Percentiles rank a stretch among this genome's conserved stretches.
Evolutionary conservation across 2,329 filamentous ascomycete genomes (phyloP).

Genomic region (Domatiomyces globalis): DNA sequence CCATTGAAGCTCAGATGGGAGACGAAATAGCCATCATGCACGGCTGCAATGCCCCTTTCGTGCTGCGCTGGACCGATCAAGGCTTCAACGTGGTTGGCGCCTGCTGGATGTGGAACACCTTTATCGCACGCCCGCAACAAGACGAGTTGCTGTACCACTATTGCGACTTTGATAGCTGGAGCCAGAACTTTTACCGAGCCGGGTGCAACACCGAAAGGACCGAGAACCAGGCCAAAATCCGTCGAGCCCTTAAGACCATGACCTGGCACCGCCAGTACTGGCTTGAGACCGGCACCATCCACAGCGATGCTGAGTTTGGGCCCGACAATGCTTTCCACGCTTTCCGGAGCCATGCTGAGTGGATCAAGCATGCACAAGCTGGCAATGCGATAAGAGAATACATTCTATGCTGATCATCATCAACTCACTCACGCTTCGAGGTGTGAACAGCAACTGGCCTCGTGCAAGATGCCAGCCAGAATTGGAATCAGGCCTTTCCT

Average conservation of each 20-base stretch:
- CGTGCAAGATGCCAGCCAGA: background rate
- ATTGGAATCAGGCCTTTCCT: background rate
- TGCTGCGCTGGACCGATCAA: background rate
- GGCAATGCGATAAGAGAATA: background rate
- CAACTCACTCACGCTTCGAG: no score
- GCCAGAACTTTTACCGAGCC: background rate
- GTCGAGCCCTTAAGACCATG: background rate
- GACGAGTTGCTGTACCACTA: background rate
- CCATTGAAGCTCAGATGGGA: background rate
- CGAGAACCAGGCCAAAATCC: background rate
- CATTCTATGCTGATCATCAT: background rate
- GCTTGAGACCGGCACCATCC: background rate
- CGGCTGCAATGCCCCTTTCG: background rate
- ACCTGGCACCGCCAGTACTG: background rate
- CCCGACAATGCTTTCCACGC: background rate
- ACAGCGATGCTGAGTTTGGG: background rate
- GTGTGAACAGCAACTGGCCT: background rate
- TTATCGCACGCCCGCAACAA: background rate
- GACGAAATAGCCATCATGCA: background rate
- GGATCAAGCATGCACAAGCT: background rate
- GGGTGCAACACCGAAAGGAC: background rate
- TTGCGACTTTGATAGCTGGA: background rate
- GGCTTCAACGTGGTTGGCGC: background rate
- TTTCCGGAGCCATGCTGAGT: background rate
- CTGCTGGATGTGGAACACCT: background rate